Conservation (phyloP, 202 grass and related monocot species). For the Musa balbisiana region DNA sequence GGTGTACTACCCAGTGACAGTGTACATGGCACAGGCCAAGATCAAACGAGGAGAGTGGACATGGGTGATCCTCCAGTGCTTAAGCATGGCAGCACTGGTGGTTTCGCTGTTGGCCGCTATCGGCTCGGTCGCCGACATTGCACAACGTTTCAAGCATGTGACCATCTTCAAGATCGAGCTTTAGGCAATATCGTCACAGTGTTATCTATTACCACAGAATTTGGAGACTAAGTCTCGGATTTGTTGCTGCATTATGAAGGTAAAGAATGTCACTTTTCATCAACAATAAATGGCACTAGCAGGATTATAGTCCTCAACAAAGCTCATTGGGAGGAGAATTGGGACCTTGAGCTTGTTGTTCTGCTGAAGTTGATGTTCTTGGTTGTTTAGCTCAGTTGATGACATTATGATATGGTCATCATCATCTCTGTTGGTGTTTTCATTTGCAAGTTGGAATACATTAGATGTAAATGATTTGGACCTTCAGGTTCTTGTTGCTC, state of each 20-base stretch:
- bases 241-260: not conserved
- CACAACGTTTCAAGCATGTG: constrained; percentile 54
- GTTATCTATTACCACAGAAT: not conserved
- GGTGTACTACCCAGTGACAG: constrained; percentile 80
- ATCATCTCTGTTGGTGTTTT: not conserved
- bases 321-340: not conserved
- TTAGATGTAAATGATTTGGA: too few species aligned
- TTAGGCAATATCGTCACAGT: not conserved
- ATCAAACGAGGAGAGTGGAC: constrained; percentile 45
- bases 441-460: not conserved
- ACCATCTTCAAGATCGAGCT: constrained; percentile 68
- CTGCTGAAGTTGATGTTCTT: not conserved
- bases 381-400: not conserved
- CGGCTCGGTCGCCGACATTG: constrained; percentile 70
- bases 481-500: too few species aligned
- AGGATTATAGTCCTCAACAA: not conserved
- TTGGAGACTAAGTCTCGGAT: not conserved
- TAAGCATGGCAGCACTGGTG: constrained; percentile 51
- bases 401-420: too few species aligned
- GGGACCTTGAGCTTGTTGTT: too few species aligned
- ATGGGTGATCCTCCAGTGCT: constrained; percentile 61
- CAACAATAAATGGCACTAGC: not conserved
- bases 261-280: not conserved
- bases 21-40: constrained; percentile 71
- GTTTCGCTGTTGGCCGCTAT: constrained; percentile 70